Percentiles rank a stretch among this genome's conserved stretches.
Conservation (phyloP, 805 yeast genomes). For the Yarrowia sp. region DNA sequence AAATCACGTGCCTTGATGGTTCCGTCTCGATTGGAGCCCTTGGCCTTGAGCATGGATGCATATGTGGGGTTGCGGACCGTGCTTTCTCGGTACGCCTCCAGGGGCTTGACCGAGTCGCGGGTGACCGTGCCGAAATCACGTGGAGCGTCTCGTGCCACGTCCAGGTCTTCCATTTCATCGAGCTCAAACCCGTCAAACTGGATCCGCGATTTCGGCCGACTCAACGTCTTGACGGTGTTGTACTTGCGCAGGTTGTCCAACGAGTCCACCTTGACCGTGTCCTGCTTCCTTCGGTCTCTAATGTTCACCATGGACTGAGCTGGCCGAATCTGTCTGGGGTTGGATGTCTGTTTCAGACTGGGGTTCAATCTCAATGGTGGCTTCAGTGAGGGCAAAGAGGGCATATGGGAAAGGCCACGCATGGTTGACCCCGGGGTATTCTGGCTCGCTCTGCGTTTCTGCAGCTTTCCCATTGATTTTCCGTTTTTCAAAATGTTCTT, state of each 20-base stretch:
- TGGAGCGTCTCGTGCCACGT: conserved; percentile 17
- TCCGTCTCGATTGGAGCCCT: conserved; percentile 1
- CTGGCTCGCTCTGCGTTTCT: conserved; percentile 6
- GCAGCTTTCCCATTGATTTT: conserved; percentile 7
- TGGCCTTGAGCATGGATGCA: conserved; percentile 15
- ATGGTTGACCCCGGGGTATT: neutral
- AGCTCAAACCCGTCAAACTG: conserved; percentile 32
- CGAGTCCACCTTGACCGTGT: conserved; percentile 22
- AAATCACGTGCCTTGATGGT: conserved; percentile 19
- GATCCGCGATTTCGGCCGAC: conserved; percentile 6
- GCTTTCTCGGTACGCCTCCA: conserved; percentile 30
- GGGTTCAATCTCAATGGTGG: conserved; percentile 2
- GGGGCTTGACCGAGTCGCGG: conserved; percentile 19
- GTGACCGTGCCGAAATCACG: conserved; percentile 12
- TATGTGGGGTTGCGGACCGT: conserved; percentile 25
- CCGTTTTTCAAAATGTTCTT: conserved; percentile 12
- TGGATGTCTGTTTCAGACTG: neutral
- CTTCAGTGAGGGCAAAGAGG: conserved; percentile 25
- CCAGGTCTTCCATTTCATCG: conserved; percentile 26
- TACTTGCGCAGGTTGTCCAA: conserved; percentile 18
- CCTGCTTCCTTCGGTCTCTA: conserved; percentile 19
- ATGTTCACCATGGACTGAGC: conserved; percentile 37
- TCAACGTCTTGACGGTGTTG: conserved; percentile 23
- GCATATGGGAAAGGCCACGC: conserved; percentile 29
- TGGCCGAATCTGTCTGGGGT: conserved; percentile 2